Evolutionary conservation across 148 eudicot genomes (phyloP).

Genomic region (Rhododendron kiyosumense): DNA sequence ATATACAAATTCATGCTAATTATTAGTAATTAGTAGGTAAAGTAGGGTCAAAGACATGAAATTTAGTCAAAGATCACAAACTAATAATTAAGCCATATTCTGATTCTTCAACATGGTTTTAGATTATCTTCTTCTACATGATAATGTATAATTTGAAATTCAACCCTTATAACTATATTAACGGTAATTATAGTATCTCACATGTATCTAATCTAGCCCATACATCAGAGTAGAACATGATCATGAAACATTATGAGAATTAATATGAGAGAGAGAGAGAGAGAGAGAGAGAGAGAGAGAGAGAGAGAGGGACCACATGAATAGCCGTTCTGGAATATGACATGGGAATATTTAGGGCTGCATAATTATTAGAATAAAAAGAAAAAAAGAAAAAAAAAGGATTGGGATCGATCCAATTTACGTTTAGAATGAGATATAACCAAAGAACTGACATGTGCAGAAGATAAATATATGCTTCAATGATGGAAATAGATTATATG

Average conservation of each 20-base stretch:
- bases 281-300: neutral
- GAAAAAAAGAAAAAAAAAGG: neutral
- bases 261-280: neutral
- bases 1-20: neutral
- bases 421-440: neutral
- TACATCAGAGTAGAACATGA: neutral
- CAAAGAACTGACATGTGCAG: neutral
- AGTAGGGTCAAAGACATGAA: neutral
- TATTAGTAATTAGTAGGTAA: neutral
- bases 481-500: neutral
- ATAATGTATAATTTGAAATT: neutral
- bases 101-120: neutral
- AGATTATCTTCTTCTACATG: neutral
- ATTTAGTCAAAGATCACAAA: neutral
- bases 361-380: neutral
- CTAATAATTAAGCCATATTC: neutral
- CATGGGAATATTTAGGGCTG: neutral
- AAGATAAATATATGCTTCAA: neutral
- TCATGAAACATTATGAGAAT: neutral
- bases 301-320: neutral
- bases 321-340: neutral
- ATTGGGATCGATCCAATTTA: neutral
- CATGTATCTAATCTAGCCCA: neutral
- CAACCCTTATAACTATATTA: neutral
- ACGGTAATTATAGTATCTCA: neutral